Base-by-base conservation (phyloP, 1,139 yeast genomes). In the Pichia sp. region DNA sequence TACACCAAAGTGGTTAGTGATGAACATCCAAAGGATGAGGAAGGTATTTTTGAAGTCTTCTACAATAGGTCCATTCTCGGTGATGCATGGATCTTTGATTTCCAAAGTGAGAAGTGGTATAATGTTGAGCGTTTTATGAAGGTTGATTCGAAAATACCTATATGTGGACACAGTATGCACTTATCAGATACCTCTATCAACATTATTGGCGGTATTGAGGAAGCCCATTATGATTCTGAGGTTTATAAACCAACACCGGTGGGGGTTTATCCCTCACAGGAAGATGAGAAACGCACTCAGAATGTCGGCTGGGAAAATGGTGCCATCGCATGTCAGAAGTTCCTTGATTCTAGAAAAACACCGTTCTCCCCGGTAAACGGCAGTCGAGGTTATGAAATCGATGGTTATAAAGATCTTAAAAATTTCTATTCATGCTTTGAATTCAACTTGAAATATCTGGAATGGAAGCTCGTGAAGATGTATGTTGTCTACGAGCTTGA, bases 71-170 rank as follows among this genome's bases (percentile, higher is more conserved):
- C 54, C 13, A 59, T 69, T 7, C 52, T 57, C 27, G 70, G 72
- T 17, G 75, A 69, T 46, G 46, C 63, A 46, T 71, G 77, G 77
- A 56, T 62, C 53, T 70, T 67, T 44, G 64, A 66, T 42, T 45
- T 69, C 22, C 60, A 57, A 22, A 47, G 55, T 1, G 69, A 65
- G 38, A 44, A 48, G 3, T 71, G 77, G 77, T 35, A 46, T 8
- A 38, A 47, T 21, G 27, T 47, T 4, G 31, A 37, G 6, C 34
- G 48, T 2, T 41, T 23, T 28, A 21, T 36, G n/a, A 28, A 34
- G 10, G 25, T 39, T 3, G 30, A 33, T 14, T 33, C 38, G 5
- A 40, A 38, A 7, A 33, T 49, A 12, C 33, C 38, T 25, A 22
- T 51, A 11, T 55, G 59, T 37, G 59, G 57, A 7, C 59, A 55